These are phyloP conservation scores for Onygenales sp. DNA, from an alignment of 2,329 filamentous ascomycete species.

Conservation along the genomic window DNA sequence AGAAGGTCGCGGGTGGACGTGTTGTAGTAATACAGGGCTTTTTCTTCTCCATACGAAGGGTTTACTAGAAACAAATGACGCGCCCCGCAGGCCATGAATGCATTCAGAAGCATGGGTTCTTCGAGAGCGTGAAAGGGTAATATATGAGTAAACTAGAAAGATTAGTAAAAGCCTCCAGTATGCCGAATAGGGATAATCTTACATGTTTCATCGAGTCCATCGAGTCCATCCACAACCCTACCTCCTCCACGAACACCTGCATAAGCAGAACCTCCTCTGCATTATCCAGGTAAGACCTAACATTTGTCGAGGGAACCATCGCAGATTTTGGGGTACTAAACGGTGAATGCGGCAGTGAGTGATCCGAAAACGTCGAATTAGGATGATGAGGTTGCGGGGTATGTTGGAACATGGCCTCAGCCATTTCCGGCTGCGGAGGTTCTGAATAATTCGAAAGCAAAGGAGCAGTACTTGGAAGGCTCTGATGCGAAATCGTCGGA, in stretches of 20 bases:
- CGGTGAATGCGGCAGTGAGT: slow-evolving; percentile 24
- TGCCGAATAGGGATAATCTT: slow-evolving; percentile 15
- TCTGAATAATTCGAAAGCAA: slow-evolving; percentile 40
- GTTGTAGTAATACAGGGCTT: slow-evolving; percentile 75
- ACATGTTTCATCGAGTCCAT: slow-evolving; percentile 74
- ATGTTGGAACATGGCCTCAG: slow-evolving; percentile 19
- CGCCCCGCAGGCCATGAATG: slow-evolving; percentile 79
- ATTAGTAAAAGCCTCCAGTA: slow-evolving; percentile 3
- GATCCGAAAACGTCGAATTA: slow-evolving; percentile 20
- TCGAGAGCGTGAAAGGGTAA: slow-evolving; percentile 75
- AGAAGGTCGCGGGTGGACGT: slow-evolving; percentile 71
- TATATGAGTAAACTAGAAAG: slow-evolving; percentile 58
- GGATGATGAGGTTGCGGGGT: slow-evolving; percentile 16
- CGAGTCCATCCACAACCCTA: slow-evolving; percentile 89
- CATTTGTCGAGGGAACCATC: slow-evolving; percentile 34
- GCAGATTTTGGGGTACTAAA: slow-evolving; percentile 28
- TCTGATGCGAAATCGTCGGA: slow-evolving; percentile 34
- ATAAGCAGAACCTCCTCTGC: slow-evolving; percentile 78
- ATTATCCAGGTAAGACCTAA: slow-evolving; percentile 57
- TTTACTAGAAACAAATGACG: slow-evolving; percentile 68
- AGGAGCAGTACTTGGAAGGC: slow-evolving; percentile 43
- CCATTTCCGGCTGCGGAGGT: slow-evolving; percentile 25
- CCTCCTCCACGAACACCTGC: slow-evolving; percentile 85
- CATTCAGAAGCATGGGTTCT: slow-evolving; percentile 81
- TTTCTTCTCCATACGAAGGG: slow-evolving; percentile 61